These are phyloP conservation scores for Piper longum DNA, from an alignment of 164 flowering plant species.

Conservation along the genomic window DNA sequence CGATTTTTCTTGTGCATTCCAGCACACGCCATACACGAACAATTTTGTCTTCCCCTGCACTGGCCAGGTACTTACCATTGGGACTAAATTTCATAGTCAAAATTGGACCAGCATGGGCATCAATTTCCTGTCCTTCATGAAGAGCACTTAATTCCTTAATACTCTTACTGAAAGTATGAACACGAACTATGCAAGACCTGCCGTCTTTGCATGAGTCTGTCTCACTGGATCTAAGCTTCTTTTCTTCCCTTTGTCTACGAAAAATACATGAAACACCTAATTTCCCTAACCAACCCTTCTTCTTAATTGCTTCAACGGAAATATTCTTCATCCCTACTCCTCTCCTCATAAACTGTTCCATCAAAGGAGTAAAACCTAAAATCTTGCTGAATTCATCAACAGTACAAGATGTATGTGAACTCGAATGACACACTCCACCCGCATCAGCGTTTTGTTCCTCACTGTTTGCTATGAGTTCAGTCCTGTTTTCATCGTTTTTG, in stretches of 20 bases:
- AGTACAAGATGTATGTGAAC: conserved; percentile 23
- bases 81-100: conserved; percentile 85
- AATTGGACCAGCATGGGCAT: conserved; percentile 74
- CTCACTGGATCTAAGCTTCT: conserved; percentile 7
- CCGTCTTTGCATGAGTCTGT: conserved; percentile 7
- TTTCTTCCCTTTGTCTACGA: conserved; percentile 20
- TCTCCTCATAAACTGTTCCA: conserved; percentile 24
- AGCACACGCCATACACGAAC: conserved; percentile 77
- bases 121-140: conserved; percentile 60
- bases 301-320: conserved; percentile 16
- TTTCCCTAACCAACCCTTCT: conserved; percentile 38
- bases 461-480: conserved; percentile 23
- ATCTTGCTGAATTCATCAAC: conserved; percentile 32
- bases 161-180: conserved; percentile 36
- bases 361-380: conserved; percentile 27
- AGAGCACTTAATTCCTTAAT: conserved; percentile 76
- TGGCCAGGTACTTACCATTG: conserved; percentile 78
- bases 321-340: conserved; percentile 12
- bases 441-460: conserved; percentile 18
- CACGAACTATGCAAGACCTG: conserved; percentile 42
- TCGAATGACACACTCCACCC: conserved; percentile 24
- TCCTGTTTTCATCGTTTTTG: conserved; percentile 31
- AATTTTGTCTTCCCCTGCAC: conserved; percentile 80
- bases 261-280: conserved; percentile 38
- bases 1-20: conserved; percentile 50